phyloP scores from a whole-genome alignment of 2,329 filamentous ascomycete genomes.

The Polychaeton citri region DNA sequence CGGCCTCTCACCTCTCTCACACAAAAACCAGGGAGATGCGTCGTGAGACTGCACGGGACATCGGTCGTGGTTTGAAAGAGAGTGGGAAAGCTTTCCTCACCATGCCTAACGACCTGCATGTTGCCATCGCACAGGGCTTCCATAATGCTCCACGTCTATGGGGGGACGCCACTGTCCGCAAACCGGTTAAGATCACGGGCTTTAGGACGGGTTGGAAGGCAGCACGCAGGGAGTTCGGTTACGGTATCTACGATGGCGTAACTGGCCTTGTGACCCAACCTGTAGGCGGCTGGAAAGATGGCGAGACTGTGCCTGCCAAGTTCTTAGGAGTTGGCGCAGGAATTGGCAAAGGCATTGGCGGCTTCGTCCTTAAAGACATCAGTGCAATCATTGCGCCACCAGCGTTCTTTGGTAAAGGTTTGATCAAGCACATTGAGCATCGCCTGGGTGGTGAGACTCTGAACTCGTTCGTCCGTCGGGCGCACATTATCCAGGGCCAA shows the following conservation, averaged over 20 bases:
- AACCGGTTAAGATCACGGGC: slow-evolving; percentile 66
- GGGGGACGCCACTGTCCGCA: slow-evolving; percentile 67
- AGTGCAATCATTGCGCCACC: slow-evolving; percentile 53
- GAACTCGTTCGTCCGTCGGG: slow-evolving; percentile 15
- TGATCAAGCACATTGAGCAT: slow-evolving; percentile 65
- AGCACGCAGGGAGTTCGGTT: slow-evolving; percentile 47
- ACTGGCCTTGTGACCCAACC: slow-evolving; percentile 73
- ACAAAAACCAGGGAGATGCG: slow-evolving; percentile 15
- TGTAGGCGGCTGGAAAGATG: slow-evolving; percentile 50
- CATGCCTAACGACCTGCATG: slow-evolving; percentile 71
- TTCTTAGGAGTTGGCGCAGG: slow-evolving; percentile 34
- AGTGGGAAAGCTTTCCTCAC: slow-evolving; percentile 64
- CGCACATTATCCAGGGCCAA: slow-evolving; percentile 19
- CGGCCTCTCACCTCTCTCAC: slow-evolving; percentile 14
- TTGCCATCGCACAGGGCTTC: slow-evolving; percentile 74
- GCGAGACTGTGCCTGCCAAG: slow-evolving; percentile 13
- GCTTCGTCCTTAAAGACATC: slow-evolving; percentile 67
- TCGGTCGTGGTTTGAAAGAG: slow-evolving; percentile 54
- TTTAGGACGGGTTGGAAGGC: slow-evolving; percentile 62
- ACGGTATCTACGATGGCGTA: slow-evolving; percentile 69
- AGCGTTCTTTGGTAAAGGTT: slow-evolving; percentile 70
- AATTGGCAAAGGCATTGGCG: slow-evolving; percentile 70
- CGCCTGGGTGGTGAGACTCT: slow-evolving; percentile 14
- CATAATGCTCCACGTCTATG: slow-evolving; percentile 79
- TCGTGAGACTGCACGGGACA: slow-evolving; percentile 39